A percentile compares a stretch with the other conserved stretches of the same genome.
These are phyloP conservation scores for Termitomyces bulborhizus DNA, from an alignment of 768 basidiomycete species.

Conservation along the genomic window DNA sequence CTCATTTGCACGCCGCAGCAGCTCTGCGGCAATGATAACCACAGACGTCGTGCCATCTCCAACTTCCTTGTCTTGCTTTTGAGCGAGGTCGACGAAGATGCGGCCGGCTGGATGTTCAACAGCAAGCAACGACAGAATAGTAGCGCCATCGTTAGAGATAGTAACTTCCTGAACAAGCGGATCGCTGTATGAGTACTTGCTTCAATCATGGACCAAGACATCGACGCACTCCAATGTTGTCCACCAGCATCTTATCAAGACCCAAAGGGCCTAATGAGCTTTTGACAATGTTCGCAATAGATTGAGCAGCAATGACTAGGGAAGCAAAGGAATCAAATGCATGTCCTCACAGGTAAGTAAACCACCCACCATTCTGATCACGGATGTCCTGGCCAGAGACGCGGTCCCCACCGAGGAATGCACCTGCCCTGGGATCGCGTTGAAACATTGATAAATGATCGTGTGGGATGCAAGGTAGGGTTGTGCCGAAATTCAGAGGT, in stretches of 20 bases:
- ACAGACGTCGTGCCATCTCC: constrained; percentile 99
- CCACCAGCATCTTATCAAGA: constrained; percentile 95
- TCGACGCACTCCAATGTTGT: constrained; percentile 87
- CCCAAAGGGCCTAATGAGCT: constrained; percentile 94
- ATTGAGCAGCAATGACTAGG: constrained; percentile 88
- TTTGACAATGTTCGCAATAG: constrained; percentile 97
- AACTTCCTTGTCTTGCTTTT: constrained; percentile 99
- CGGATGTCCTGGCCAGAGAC: constrained; percentile 94
- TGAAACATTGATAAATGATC: constrained; percentile 56
- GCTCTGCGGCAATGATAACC: constrained; percentile 96
- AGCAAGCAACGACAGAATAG: constrained; percentile 89
- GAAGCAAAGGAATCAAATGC: constrained; percentile 4
- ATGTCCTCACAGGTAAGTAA: neutral
- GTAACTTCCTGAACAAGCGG: constrained; percentile 77
- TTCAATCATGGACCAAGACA: neutral
- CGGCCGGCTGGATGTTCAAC: constrained; percentile 97
- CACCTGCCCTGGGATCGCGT: constrained; percentile 87
- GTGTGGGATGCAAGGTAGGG: constrained; percentile 4
- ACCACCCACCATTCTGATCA: constrained; percentile 83
- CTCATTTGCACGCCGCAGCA: constrained; percentile 93
- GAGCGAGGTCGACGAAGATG: constrained; percentile 96
- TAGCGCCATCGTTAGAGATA: constrained; percentile 99
- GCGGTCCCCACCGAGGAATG: constrained; percentile 90
- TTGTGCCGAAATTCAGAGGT: constrained; percentile 1
- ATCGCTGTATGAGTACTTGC: constrained; percentile 1